Evolutionary conservation across 306 rosid genomes (phyloP).

Genomic region (Urtica urens): DNA sequence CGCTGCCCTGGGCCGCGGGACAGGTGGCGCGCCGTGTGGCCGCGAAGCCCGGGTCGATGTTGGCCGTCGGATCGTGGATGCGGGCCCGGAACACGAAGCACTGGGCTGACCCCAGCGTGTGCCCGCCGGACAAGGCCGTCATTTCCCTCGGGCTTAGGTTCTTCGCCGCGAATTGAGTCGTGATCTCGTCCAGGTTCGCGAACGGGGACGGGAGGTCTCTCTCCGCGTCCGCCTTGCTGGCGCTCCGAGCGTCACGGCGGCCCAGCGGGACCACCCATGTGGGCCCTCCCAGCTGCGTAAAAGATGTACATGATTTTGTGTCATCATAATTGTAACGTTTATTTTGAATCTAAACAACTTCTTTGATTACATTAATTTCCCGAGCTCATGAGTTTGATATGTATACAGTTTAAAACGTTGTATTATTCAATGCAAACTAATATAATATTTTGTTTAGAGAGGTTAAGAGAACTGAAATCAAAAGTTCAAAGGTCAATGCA

Average conservation of each 20-base stretch:
- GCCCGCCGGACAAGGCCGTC: slow-evolving; percentile 63
- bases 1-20: slow-evolving; percentile 30
- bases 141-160: slow-evolving; percentile 38
- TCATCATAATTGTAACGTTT: too few species aligned
- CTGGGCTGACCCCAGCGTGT: slow-evolving; percentile 46
- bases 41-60: slow-evolving; percentile 44
- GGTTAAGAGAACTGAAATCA: too few species aligned
- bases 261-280: slow-evolving; percentile 53
- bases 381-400: too few species aligned
- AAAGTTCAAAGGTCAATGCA: too few species aligned
- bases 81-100: slow-evolving; percentile 44
- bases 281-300: slow-evolving; percentile 64
- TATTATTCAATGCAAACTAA: too few species aligned
- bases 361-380: too few species aligned
- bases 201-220: slow-evolving; percentile 42
- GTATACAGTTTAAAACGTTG: too few species aligned
- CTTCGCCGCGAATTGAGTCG: slow-evolving; percentile 23
- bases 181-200: slow-evolving; percentile 38
- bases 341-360: too few species aligned
- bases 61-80: slow-evolving; percentile 51
- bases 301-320: too few species aligned
- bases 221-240: slow-evolving; percentile 52
- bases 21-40: slow-evolving; percentile 27
- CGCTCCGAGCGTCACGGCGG: slow-evolving; percentile 63
- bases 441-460: too few species aligned